Evolutionary conservation across 2,329 filamentous ascomycete genomes (phyloP).

Genomic region (Thielaviopsis punctulata): DNA sequence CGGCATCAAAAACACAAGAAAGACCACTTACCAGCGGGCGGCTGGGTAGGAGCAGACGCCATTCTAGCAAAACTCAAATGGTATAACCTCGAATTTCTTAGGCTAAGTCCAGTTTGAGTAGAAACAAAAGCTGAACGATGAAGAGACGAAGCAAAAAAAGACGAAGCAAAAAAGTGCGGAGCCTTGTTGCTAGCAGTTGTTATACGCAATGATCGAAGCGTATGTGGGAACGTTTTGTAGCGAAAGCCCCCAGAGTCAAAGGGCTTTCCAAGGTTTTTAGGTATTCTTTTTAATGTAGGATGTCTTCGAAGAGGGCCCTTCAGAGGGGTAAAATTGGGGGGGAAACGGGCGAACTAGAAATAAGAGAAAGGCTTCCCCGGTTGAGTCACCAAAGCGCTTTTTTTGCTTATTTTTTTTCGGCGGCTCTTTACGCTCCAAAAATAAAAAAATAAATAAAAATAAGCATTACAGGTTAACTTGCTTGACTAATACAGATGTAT

Average conservation of each 20-base stretch:
- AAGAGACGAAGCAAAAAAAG: constrained; percentile 1
- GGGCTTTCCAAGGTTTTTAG: constrained; percentile 4
- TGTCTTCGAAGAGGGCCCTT: background rate
- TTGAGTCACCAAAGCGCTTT: background rate
- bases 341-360: background rate
- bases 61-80: constrained; percentile 1
- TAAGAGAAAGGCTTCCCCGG: background rate
- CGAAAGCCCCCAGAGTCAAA: constrained; percentile 8
- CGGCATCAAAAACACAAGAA: background rate
- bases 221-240: constrained; percentile 11
- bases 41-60: constrained; percentile 9
- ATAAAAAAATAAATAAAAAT: background rate
- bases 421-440: background rate
- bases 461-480: too few relatives aligned
- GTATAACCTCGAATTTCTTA: background rate
- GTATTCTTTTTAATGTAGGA: background rate
- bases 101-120: background rate
- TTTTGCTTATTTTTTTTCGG: background rate
- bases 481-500: background rate
- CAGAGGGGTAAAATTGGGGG: background rate
- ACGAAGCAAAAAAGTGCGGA: constrained; percentile 1
- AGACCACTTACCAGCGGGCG: constrained; percentile 5
- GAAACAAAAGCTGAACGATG: background rate
- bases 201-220: constrained; percentile 11
- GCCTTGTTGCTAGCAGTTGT: constrained; percentile 1